phyloP scores from a whole-genome alignment of 768 basidiomycete species.

The Pluteus cervinus region DNA sequence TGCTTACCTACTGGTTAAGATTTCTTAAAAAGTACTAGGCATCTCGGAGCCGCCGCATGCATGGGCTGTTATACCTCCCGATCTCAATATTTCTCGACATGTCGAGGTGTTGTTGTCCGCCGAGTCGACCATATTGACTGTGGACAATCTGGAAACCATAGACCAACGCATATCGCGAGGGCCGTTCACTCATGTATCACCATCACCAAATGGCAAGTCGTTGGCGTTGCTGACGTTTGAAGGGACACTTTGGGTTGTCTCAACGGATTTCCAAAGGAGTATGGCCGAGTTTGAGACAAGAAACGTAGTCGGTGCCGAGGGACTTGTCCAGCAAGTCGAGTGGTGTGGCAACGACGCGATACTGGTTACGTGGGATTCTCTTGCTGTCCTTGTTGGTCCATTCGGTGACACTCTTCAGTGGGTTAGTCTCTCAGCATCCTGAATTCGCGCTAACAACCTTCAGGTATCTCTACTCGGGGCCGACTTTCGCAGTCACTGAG shows the following conservation, averaged over 20 bases:
- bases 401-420: constrained; percentile 83
- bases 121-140: constrained; percentile 70
- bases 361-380: constrained; percentile 73
- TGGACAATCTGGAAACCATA: constrained; percentile 84
- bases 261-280: constrained; percentile 83
- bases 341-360: constrained; percentile 99
- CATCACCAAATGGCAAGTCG: constrained; percentile 92
- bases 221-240: constrained; percentile 74
- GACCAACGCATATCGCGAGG: constrained; percentile 88
- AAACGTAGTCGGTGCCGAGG: constrained; percentile 46
- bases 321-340: constrained; percentile 63
- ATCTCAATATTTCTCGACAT: constrained; percentile 83
- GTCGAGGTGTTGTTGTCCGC: constrained; percentile 84
- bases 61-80: constrained; percentile 89
- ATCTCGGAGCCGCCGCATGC: constrained; percentile 74
- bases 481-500: constrained; percentile 78
- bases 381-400: constrained; percentile 86
- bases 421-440: constrained; percentile 18
- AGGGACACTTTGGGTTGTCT: constrained; percentile 87
- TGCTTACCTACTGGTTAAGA: neutral
- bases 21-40: constrained; percentile 39
- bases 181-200: constrained; percentile 81
- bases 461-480: constrained; percentile 77
- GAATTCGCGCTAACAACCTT: constrained; percentile 3
- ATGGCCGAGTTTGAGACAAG: constrained; percentile 83